Evolutionary conservation across 352 stramenopile species (phyloP), one percentile per base, ranked within the genome.

Genomic region (Pythium utonaiense): DNA sequence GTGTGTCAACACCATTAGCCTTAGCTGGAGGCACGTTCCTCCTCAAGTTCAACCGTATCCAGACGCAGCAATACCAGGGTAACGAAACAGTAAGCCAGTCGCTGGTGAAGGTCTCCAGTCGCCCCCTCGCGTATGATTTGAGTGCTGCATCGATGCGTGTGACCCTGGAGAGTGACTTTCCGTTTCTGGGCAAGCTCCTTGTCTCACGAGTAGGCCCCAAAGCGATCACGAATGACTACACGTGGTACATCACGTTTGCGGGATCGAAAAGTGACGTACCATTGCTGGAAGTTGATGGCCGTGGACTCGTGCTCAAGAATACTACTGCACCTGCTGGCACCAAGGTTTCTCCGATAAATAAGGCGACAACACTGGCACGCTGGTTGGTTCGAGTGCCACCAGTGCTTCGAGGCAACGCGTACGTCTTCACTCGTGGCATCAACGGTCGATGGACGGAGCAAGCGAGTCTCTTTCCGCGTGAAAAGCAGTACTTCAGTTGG

Each of bases 401-500:
- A 0, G 75, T 91, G 12, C 57, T 93, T 22, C 80, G 80, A 12
- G 72, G 80, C 25, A 91, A 75, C 51, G 71, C 67, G 4, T 92
- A 91, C 44, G 69, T 83, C 6, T 92, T 91, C 53, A 89, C 77
- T 17, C 77, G 83, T 5, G 69, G 73, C 33, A 48, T 22, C 57
- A 65, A 56, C 38, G 76, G 73, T 7, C 69, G 64, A 28, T 98
- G 91, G 86, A 93, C 73, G 2, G 92, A 98, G 41, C 91, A 99
- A 64, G 87, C 86, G 31, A 96, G 95, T 12, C 67, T 98, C 42
- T 95, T 89, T 52, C 94, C 96, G 21, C 86, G 80, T 14, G 76
- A 84, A 22, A 96, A 97, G 51, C 96, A 99, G 60, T 86, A 86
- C 60, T 93, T 88, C 38, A 85, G 78, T 58, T 94, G 78, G 65